phyloP scores from a whole-genome alignment of 208 protist genomes.

The Acanthamoeba lenticulata region DNA sequence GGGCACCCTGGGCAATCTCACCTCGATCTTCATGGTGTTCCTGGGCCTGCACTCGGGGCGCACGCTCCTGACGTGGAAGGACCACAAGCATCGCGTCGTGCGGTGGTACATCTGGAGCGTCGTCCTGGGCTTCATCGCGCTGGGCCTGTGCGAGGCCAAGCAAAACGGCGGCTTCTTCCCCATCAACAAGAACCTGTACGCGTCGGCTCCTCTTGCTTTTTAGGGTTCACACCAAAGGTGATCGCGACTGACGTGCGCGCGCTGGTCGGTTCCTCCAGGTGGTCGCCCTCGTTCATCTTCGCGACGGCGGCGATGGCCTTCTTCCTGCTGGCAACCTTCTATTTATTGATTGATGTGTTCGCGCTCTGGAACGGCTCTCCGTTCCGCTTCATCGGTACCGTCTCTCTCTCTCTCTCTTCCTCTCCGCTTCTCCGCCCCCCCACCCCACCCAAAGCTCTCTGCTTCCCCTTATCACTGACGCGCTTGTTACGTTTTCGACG shows the following conservation, averaged over 20 bases:
- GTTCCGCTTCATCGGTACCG: slow-evolving; percentile 41
- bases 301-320: slow-evolving; percentile 63
- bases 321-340: slow-evolving; percentile 64
- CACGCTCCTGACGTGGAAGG: slow-evolving; percentile 62
- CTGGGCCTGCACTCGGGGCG: slow-evolving; percentile 75
- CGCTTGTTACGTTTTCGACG: neutral
- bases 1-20: slow-evolving; percentile 75
- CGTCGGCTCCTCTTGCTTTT: neutral
- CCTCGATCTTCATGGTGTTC: slow-evolving; percentile 76
- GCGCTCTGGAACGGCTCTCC: slow-evolving; percentile 73
- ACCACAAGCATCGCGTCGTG: slow-evolving; percentile 2
- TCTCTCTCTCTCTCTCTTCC: neutral
- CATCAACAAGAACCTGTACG: slow-evolving; percentile 78
- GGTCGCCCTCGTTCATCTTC: neutral
- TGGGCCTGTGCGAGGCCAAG: slow-evolving; percentile 34
- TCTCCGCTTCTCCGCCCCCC: too few relatives aligned
- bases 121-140: slow-evolving; percentile 37
- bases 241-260: neutral
- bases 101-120: slow-evolving; percentile 69
- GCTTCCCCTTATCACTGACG: neutral
- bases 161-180: slow-evolving; percentile 73
- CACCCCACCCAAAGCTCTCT: neutral
- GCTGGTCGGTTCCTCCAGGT: neutral
- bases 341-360: slow-evolving; percentile 72
- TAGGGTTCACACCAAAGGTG: neutral